Evolutionary conservation across 225 moss, liverwort and hornwort genomes (phyloP), one percentile per base, ranked within the genome.

Genomic region (Thuidium tamariscinum): DNA sequence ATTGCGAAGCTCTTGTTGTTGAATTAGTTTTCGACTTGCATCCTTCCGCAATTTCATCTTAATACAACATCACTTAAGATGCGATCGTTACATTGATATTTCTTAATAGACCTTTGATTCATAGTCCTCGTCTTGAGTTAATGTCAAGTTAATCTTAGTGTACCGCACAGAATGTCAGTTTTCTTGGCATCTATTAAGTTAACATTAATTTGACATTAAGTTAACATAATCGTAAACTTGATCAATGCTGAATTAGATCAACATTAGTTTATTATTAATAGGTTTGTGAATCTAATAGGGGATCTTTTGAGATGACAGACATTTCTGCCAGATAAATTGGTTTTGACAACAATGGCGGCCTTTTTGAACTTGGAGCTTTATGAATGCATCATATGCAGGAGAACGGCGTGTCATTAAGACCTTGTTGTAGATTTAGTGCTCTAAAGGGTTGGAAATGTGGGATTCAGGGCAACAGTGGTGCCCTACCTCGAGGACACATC

Each of bases 401-500:
- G 34, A 81, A 48, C 36, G 16, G 37, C 57, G 30, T 73, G 66
- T 57, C 67, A 42, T 42, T 29, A 36, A 56, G 60, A 73, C 62
- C 60, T 74, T 42, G 60, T 73, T 79, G 79, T 78, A 48, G 74
- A 49, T 65, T 42, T 44, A 73, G 67, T 83, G 67, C 66, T 77
- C 84, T 89, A 83, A 91, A 51, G 63, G 25, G 59, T 79, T 82
- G 77, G 65, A 85, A 91, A 66, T 83, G 82, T 80, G 86, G 88
- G 86, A 90, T 90, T 54, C 95, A 98, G 97, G 90, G 89, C 94
- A 74, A 92, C 96, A 69, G 86, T 92, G 83, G 95, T 98, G 79
- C 97, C 97, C 39, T 98, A 98, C 67, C 95, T 98, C 21, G 91
- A 93, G 81, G 96, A 98, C 84, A 70, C 89, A 75, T 88, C 91